Conservation (phyloP, 2,329 filamentous ascomycete species). For the Cladosporium sphaerospermum region DNA sequence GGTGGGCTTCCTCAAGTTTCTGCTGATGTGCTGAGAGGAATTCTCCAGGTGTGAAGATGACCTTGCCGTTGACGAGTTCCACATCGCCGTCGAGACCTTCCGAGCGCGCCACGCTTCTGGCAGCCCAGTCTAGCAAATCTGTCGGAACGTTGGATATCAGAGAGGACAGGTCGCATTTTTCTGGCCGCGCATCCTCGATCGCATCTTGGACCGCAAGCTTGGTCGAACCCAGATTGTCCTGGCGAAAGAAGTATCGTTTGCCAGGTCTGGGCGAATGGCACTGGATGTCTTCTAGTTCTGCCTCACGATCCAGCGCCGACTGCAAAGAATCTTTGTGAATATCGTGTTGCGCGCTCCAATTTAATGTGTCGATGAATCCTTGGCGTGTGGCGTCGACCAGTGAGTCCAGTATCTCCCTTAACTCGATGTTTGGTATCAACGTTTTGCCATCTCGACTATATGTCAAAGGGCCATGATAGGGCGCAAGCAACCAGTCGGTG, state of each 20-base stretch:
- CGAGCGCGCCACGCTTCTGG: slow-evolving; percentile 5
- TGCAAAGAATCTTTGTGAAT: slow-evolving; percentile 5
- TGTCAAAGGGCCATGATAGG: slow-evolving; percentile 3
- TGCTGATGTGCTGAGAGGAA: slow-evolving; percentile 6
- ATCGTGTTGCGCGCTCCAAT: slow-evolving; percentile 9
- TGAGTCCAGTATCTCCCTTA: slow-evolving; percentile 7
- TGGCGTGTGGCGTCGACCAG: slow-evolving; percentile 6
- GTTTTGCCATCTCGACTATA: slow-evolving; percentile 8
- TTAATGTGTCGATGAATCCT: slow-evolving; percentile 9
- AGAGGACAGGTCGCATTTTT: slow-evolving; percentile 6
- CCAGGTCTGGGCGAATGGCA: slow-evolving; percentile 6
- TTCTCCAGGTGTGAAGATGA: slow-evolving; percentile 11
- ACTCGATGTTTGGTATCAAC: slow-evolving; percentile 10
- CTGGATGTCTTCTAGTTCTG: slow-evolving; percentile 4
- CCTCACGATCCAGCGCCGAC: slow-evolving; percentile 7
- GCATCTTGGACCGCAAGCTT: neutral
- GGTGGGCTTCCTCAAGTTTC: slow-evolving; percentile 2
- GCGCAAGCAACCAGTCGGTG: slow-evolving; percentile 10
- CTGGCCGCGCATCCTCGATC: slow-evolving; percentile 2
- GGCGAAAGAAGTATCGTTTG: slow-evolving; percentile 8
- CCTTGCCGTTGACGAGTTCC: slow-evolving; percentile 8
- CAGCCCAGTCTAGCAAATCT: slow-evolving; percentile 6
- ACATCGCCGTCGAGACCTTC: slow-evolving; percentile 1
- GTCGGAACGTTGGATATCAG: slow-evolving; percentile 2
- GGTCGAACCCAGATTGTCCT: slow-evolving; percentile 8